Percentiles rank a stretch among this genome's conserved stretches.
Conservation (phyloP, 1,139 yeast genomes). For the Taphrina deformans region DNA sequence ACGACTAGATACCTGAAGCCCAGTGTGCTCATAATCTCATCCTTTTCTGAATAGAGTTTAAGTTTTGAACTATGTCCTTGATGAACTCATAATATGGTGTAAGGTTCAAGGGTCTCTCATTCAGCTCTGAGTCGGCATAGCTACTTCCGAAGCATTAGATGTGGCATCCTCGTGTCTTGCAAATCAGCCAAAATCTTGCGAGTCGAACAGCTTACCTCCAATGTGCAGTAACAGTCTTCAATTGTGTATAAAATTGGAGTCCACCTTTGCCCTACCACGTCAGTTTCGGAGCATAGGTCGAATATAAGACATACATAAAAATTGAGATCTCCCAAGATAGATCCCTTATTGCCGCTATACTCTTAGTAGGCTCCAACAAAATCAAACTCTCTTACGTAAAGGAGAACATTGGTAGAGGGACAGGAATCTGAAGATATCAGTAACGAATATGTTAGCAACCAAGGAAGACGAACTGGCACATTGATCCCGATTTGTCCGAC, state of each 20-base stretch:
- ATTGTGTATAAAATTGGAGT: constrained; percentile 68
- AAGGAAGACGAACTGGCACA: constrained; percentile 53
- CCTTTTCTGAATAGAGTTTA: too few species aligned
- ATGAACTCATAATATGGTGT: too few species aligned
- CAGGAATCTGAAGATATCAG: constrained; percentile 58
- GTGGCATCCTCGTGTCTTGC: constrained; percentile 52
- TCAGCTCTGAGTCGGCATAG: constrained; percentile 61
- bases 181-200: neutral
- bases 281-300: neutral
- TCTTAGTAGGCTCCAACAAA: neutral
- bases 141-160: constrained; percentile 55
- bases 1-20: too few species aligned
- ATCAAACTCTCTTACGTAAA: constrained; percentile 59
- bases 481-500: constrained; percentile 80
- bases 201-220: constrained; percentile 51
- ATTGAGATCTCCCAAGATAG: constrained; percentile 76
- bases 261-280: constrained; percentile 61
- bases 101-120: too few species aligned
- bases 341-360: constrained; percentile 61
- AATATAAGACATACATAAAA: constrained; percentile 50
- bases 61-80: too few species aligned
- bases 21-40: too few species aligned
- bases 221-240: constrained; percentile 70
- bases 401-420: constrained; percentile 78
- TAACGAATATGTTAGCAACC: too few species aligned